Conservation (phyloP, 2,329 filamentous ascomycete genomes). For the Alternaria rosae region DNA sequence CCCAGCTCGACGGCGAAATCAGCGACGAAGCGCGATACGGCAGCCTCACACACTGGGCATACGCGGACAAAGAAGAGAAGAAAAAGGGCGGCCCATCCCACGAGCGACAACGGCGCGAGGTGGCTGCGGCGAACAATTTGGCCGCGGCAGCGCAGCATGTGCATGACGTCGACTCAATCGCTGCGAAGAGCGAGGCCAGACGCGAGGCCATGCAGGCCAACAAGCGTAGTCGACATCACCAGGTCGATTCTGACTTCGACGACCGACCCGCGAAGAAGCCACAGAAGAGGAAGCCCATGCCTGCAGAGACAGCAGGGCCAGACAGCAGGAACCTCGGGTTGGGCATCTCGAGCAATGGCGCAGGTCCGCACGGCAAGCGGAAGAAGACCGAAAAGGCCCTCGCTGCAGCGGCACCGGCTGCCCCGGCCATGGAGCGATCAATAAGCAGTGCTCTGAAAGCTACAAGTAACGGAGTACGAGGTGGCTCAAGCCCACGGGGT, state of each 20-base stretch:
- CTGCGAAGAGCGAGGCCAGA: slow-evolving; percentile 79
- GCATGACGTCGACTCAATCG: slow-evolving; percentile 82
- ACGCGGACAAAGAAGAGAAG: slow-evolving; percentile 76
- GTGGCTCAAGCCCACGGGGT: slow-evolving; percentile 68
- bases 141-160: slow-evolving; percentile 75
- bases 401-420: slow-evolving; percentile 42
- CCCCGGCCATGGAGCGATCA: slow-evolving; percentile 69
- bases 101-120: slow-evolving; percentile 80
- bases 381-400: slow-evolving; percentile 77
- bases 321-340: slow-evolving; percentile 63
- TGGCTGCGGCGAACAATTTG: slow-evolving; percentile 73
- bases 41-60: slow-evolving; percentile 93
- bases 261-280: slow-evolving; percentile 71
- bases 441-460: slow-evolving; percentile 65
- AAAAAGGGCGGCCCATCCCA: slow-evolving; percentile 67
- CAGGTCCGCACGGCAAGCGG: slow-evolving; percentile 70
- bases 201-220: slow-evolving; percentile 83
- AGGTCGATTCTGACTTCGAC: slow-evolving; percentile 81
- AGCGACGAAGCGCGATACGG: slow-evolving; percentile 94
- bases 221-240: slow-evolving; percentile 72
- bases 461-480: slow-evolving; percentile 50
- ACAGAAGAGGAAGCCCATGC: slow-evolving; percentile 65
- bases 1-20: slow-evolving; percentile 85
- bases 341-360: slow-evolving; percentile 66
- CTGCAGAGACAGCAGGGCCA: slow-evolving; percentile 56